Base-by-base conservation (phyloP, 2,329 filamentous ascomycete genomes). In the Ceratocystis papillata region DNA sequence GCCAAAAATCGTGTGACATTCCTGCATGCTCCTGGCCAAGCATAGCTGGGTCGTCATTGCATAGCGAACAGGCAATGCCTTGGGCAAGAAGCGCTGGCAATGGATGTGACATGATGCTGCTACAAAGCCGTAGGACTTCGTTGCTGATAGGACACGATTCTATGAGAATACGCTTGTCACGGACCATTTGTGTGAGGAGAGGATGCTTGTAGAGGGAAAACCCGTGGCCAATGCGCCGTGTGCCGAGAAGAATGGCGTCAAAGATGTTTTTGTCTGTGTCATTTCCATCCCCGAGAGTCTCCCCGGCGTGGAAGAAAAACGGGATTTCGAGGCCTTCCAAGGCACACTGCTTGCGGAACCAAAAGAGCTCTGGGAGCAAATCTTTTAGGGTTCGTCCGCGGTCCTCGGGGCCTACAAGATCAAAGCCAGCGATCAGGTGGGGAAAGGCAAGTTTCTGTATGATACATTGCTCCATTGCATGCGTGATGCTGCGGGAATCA, bases 271-370 rank as follows among this genome's bases (percentile, higher is more conserved):
- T 72, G 72, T 96, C 92, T 0, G 88, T 87, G 22, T 79, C 80
- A 70, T 85, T 86, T 33, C 90, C 91, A 68, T 79, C 77, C 28
- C 90, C 90, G 0, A 96, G 83, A 44, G 86, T 90, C 76, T 96
- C 92, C 69, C 92, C 93, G 0, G 93, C 92, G 74, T 96, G 92
- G 78, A 97, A 95, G 79, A 96, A 96, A 78, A 96, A 96, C 0
- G 93, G 93, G 8, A 99, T 85, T 62, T 90, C 84, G 46, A 96
- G 83, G 1, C 83, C 84, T 72, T 90, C 87, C 72, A 89, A 81
- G 0, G 84, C 83, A 74, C 91, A 96, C 71, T 87, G 84, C 75
- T 93, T 92, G 69, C 87, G 86, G 80, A 97, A 96, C 90, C 90
- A 96, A 75, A 96, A 93, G 0, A 97, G 78, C 72, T 96, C 85